A percentile compares a stretch with the other conserved stretches of the same genome.
Conservation (phyloP, 805 yeast genomes). For the Schwanniomyces sp. region DNA sequence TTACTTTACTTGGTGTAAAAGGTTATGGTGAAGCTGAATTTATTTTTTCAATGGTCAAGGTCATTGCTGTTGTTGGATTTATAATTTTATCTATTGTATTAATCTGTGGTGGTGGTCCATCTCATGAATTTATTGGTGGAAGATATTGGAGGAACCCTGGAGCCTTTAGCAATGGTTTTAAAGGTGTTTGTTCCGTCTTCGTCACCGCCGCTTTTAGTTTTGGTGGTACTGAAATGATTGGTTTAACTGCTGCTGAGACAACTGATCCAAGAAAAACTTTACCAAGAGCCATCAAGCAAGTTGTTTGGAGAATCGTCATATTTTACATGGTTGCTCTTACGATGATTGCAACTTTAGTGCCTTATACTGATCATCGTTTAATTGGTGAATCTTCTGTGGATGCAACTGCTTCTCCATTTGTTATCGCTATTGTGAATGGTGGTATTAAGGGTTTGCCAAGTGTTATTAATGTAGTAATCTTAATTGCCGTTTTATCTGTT, state of each 20-base stretch:
- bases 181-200: slow-evolving; percentile 32
- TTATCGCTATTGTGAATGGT: slow-evolving; percentile 26
- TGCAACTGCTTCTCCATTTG: slow-evolving; percentile 25
- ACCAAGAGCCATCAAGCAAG: slow-evolving; percentile 22
- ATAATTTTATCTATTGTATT: slow-evolving; percentile 23
- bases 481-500: slow-evolving; percentile 10
- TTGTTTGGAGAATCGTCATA: slow-evolving; percentile 20
- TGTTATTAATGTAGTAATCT: slow-evolving; percentile 8
- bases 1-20: slow-evolving; percentile 7
- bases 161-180: slow-evolving; percentile 30
- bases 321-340: slow-evolving; percentile 20
- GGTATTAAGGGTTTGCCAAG: slow-evolving; percentile 23
- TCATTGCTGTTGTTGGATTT: slow-evolving; percentile 4
- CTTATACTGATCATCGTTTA: slow-evolving; percentile 14
- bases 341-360: slow-evolving; percentile 17
- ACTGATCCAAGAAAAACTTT: slow-evolving; percentile 21
- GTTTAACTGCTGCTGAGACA: slow-evolving; percentile 13
- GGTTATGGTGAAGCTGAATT: slow-evolving; percentile 10
- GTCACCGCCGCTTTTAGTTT: slow-evolving; percentile 39
- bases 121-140: slow-evolving; percentile 6
- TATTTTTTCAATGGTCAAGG: slow-evolving; percentile 4
- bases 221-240: slow-evolving; percentile 9
- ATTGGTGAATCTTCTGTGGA: slow-evolving; percentile 3
- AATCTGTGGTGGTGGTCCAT: slow-evolving; percentile 8
- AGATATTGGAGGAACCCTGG: slow-evolving; percentile 8